Percentiles rank a stretch among this genome's conserved stretches.
Evolutionary conservation across 164 flowering plant genomes (phyloP).

Genomic region (Aristolochia contorta): DNA sequence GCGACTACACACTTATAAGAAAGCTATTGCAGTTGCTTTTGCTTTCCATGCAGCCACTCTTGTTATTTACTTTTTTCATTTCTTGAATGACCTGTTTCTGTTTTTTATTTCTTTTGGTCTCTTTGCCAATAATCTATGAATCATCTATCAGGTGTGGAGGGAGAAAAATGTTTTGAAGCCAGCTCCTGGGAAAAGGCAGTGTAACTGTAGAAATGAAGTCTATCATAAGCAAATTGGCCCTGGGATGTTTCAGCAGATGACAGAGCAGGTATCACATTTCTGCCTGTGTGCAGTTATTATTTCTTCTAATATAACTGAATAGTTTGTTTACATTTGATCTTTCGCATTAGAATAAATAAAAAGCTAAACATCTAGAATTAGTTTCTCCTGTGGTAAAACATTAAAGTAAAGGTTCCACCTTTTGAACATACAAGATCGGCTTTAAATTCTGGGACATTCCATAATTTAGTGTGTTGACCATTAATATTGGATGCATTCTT

Average conservation of each 20-base stretch:
- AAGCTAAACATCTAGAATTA: no score
- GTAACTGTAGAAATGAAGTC: slow-evolving; percentile 97
- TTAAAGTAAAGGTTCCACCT: no score
- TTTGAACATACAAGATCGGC: no score
- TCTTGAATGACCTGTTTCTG: neutral
- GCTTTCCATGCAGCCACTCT: no score
- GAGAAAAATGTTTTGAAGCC: slow-evolving; percentile 88
- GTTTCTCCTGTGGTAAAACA: no score
- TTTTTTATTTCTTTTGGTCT: neutral
- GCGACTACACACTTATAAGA: no score
- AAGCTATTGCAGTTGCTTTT: no score
- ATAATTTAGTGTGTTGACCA: no score
- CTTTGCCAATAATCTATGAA: neutral
- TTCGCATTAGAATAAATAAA: no score
- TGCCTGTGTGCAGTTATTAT: neutral
- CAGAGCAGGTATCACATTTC: slow-evolving; percentile 60
- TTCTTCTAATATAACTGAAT: neutral
- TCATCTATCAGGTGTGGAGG: slow-evolving; percentile 73
- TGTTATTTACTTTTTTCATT: neutral
- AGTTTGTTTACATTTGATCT: no score
- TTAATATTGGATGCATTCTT: no score
- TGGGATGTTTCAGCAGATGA: slow-evolving; percentile 99
- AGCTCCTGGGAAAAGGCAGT: slow-evolving; percentile 92
- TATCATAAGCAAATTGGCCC: slow-evolving; percentile 97
- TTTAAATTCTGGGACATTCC: no score